Percentiles rank a stretch among this genome's conserved stretches.
Conservation (phyloP, 345 rosid species). For the Euphorbia pulcherrima region DNA sequence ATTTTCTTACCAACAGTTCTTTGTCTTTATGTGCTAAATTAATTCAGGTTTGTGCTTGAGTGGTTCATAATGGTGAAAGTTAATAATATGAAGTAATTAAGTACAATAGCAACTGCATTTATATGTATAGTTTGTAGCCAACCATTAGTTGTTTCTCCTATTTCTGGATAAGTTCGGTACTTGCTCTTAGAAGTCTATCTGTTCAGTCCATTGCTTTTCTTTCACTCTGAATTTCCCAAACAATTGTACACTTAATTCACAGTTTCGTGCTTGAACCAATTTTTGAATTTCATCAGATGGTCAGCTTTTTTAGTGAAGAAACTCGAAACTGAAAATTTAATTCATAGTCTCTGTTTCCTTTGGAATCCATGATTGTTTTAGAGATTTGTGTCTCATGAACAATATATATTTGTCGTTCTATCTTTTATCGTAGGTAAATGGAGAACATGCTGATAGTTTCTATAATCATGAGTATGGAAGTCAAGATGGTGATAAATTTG, state of each 20-base stretch:
- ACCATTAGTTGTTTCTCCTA: neutral
- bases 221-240: neutral
- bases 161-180: neutral
- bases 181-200: neutral
- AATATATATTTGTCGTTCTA: no score
- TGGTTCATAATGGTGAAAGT: neutral
- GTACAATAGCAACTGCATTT: neutral
- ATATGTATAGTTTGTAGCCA: neutral
- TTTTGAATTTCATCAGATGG: no score
- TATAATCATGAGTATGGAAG: no score
- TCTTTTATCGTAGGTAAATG: no score
- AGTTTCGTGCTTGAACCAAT: neutral
- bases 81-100: neutral
- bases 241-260: neutral
- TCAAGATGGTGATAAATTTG: no score
- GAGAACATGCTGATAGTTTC: no score
- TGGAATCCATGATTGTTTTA: no score
- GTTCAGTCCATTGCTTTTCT: neutral
- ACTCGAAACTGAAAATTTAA: neutral
- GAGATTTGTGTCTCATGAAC: no score
- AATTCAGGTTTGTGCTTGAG: constrained; percentile 67
- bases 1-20: constrained; percentile 16
- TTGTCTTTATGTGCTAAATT: constrained; percentile 44
- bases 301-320: no score
- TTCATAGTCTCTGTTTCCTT: constrained; percentile 12